Percentiles rank a stretch among this genome's conserved stretches.
Evolutionary conservation across 139 green algal genomes (phyloP).

Genomic region (Coelastrella sp.): DNA sequence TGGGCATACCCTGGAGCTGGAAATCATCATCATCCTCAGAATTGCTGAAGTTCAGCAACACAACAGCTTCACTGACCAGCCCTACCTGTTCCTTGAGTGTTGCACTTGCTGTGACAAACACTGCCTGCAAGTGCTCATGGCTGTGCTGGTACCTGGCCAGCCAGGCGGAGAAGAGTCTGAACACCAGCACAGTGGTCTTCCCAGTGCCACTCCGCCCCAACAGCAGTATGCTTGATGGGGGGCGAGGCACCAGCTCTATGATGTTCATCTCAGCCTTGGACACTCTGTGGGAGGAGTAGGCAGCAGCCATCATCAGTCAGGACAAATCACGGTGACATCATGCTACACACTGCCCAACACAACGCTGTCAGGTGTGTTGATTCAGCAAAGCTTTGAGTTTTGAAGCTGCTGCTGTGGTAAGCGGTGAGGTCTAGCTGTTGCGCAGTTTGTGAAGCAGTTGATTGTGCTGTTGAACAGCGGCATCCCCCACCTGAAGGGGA

Average conservation of each 20-base stretch:
- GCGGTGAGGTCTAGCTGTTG: not conserved
- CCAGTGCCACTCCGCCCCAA: conserved; percentile 80
- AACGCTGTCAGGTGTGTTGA: too few species aligned
- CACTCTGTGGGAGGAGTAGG: conserved; percentile 47
- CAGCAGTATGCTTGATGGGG: conserved; percentile 73
- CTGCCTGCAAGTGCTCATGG: conserved; percentile 39
- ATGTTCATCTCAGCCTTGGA: conserved; percentile 70
- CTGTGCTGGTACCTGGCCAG: conserved; percentile 51
- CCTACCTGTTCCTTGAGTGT: conserved; percentile 74
- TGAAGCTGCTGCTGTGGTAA: not conserved
- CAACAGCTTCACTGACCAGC: not conserved
- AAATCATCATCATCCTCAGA: too few species aligned
- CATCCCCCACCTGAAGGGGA: conserved; percentile 52
- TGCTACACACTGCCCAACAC: too few species aligned
- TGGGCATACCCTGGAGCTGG: too few species aligned
- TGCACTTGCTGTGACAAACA: conserved; percentile 81
- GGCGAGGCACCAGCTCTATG: conserved; percentile 61
- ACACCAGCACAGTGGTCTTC: conserved; percentile 82
- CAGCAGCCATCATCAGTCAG: not conserved
- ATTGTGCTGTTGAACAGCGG: not conserved
- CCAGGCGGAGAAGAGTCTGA: conserved; percentile 74
- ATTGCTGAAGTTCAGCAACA: not conserved
- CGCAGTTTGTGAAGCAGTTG: too few species aligned
- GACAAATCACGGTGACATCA: too few species aligned
- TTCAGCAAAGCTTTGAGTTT: not conserved